phyloP scores from a whole-genome alignment of 2,329 filamentous ascomycete species.

The Beauveria sp. region DNA sequence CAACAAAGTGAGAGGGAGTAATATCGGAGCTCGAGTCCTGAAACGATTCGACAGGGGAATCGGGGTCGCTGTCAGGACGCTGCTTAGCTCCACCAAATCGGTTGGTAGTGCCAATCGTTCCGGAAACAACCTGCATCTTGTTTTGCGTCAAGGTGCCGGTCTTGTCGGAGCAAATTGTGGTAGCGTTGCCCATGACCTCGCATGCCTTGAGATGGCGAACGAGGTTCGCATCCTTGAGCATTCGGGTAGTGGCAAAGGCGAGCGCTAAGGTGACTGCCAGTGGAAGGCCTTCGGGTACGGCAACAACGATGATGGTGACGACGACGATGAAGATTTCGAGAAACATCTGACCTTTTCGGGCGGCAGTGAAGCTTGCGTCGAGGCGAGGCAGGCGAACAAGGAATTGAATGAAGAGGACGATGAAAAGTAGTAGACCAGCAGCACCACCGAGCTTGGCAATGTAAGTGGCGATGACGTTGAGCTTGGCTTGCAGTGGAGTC shows the following conservation, averaged over 20 bases:
- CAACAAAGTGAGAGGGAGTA: conserved; percentile 37
- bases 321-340: conserved; percentile 71
- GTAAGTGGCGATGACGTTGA: conserved; percentile 67
- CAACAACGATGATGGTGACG: conserved; percentile 72
- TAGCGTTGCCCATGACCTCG: conserved; percentile 76
- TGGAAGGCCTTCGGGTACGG: conserved; percentile 69
- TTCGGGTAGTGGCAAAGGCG: conserved; percentile 68
- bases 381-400: conserved; percentile 55
- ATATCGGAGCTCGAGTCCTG: conserved; percentile 29
- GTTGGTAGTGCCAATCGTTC: conserved; percentile 47
- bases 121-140: conserved; percentile 60
- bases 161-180: conserved; percentile 62
- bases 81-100: conserved; percentile 41
- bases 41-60: conserved; percentile 14
- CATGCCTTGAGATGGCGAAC: conserved; percentile 70
- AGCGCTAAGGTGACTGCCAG: conserved; percentile 71
- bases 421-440: conserved; percentile 71
- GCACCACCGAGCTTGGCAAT: conserved; percentile 71
- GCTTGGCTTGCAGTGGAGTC: conserved; percentile 68
- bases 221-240: conserved; percentile 71
- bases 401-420: conserved; percentile 81
- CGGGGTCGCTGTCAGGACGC: conserved; percentile 17
- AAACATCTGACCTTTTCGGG: conserved; percentile 71
- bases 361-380: conserved; percentile 43
- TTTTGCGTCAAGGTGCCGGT: conserved; percentile 61